Conservation (phyloP, 306 rosid genomes). For the Morella rubra region DNA sequence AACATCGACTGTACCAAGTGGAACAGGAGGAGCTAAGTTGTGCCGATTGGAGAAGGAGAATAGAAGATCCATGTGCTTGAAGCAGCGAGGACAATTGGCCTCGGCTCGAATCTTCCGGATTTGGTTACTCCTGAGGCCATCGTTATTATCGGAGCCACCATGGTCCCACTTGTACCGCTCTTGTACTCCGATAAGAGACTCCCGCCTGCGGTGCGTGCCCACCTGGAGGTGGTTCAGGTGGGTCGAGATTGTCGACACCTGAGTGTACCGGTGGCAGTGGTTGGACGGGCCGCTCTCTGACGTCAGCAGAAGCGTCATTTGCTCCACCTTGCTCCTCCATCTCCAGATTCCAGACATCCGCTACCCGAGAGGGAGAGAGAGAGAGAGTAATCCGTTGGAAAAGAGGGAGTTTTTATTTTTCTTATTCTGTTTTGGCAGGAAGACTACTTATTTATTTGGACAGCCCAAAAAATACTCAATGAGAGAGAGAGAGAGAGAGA, state of each 20-base stretch:
- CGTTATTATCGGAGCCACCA: constrained; percentile 59
- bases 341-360: constrained; percentile 52
- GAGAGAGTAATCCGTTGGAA: neutral
- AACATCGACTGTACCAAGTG: constrained; percentile 4
- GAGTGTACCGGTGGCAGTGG: constrained; percentile 33
- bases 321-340: constrained; percentile 62
- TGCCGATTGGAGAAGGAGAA: constrained; percentile 55
- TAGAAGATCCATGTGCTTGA: constrained; percentile 67
- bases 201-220: constrained; percentile 49
- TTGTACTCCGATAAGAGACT: constrained; percentile 58
- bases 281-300: constrained; percentile 22
- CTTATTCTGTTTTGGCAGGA: too few relatives aligned
- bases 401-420: neutral
- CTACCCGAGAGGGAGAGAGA: neutral
- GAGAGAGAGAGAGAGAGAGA: neutral
- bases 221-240: constrained; percentile 48
- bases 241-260: constrained; percentile 48
- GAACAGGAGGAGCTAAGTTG: constrained; percentile 31
- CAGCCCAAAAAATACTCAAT: neutral
- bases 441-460: too few relatives aligned
- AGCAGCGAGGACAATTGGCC: constrained; percentile 88
- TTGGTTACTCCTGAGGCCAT: constrained; percentile 21
- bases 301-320: constrained; percentile 31
- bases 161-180: constrained; percentile 92
- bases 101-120: constrained; percentile 81